Evolutionary conservation across 1,284 basidiomycete species (phyloP).

Genomic region (Schizophyllum amplum): DNA sequence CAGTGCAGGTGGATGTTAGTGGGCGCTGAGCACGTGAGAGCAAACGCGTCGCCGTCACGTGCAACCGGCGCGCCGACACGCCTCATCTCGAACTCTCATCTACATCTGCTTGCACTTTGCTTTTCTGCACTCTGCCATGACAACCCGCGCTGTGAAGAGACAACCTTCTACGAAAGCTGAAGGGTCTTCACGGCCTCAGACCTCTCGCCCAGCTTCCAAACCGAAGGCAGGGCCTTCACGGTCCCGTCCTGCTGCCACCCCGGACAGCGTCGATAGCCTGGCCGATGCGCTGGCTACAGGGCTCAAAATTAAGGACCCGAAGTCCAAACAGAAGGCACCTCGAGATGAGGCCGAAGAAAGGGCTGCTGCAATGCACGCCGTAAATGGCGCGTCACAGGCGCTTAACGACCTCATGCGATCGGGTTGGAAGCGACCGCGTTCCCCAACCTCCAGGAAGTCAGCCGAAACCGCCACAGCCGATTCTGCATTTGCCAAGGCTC

Average conservation of each 20-base stretch:
- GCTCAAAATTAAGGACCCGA: background rate
- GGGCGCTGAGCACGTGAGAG: too few relatives aligned
- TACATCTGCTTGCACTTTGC: conserved; percentile 6
- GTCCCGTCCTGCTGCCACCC: background rate
- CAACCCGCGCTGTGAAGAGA: conserved; percentile 1
- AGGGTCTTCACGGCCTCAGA: background rate
- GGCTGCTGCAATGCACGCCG: conserved; percentile 42
- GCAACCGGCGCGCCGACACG: conserved; percentile 7
- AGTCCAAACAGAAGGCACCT: conserved; percentile 10
- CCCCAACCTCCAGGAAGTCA: conserved; percentile 17
- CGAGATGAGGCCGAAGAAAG: conserved; percentile 19
- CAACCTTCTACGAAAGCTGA: background rate
- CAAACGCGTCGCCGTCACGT: conserved; percentile 13
- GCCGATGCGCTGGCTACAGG: conserved; percentile 2
- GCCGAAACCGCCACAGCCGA: conserved; percentile 21
- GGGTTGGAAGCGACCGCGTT: conserved; percentile 43
- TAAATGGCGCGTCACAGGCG: conserved; percentile 53
- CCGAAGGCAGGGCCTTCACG: background rate
- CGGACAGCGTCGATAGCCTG: background rate
- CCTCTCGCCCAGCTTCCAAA: background rate
- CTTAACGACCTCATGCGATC: conserved; percentile 44
- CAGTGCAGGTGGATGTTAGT: too few relatives aligned
- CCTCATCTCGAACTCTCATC: conserved; percentile 2
- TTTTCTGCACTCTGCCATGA: conserved; percentile 8
- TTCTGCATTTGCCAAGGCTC: conserved; percentile 17